Conservation (phyloP, 495 filamentous ascomycete species). For the Hypoxylon trugodes region DNA sequence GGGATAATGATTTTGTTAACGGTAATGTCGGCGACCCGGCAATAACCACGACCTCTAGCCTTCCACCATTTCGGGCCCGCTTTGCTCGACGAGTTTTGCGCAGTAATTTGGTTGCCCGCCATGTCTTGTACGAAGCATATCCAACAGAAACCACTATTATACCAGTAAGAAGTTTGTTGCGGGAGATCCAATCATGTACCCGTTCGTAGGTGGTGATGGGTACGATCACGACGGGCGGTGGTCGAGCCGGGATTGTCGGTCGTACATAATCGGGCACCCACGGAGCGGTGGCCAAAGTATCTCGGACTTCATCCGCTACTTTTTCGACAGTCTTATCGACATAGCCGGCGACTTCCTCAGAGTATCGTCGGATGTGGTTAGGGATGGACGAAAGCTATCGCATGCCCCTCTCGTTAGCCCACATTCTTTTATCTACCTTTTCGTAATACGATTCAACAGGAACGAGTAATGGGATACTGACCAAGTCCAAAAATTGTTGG, state of each 20-base stretch:
- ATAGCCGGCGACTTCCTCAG: conserved; percentile 72
- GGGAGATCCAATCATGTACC: conserved; percentile 67
- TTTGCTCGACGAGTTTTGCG: conserved; percentile 76
- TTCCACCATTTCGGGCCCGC: conserved; percentile 81
- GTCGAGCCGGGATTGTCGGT: conserved; percentile 63
- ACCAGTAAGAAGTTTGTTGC: conserved; percentile 74
- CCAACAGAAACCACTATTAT: conserved; percentile 73
- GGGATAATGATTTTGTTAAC: conserved; percentile 77
- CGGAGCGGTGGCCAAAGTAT: conserved; percentile 66
- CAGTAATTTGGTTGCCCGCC: conserved; percentile 65
- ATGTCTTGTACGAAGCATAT: conserved; percentile 70
- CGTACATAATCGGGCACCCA: conserved; percentile 76
- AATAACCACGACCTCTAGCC: conserved; percentile 89
- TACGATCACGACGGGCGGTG: conserved; percentile 49
- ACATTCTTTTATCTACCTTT: conserved; percentile 5
- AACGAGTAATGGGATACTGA: conserved; percentile 47
- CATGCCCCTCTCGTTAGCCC: conserved; percentile 18
- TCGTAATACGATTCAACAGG: neutral
- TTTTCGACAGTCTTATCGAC: conserved; percentile 80
- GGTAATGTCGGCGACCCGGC: conserved; percentile 84
- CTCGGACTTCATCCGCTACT: conserved; percentile 68
- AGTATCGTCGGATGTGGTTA: conserved; percentile 71
- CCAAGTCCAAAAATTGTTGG: conserved; percentile 68
- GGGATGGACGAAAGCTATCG: conserved; percentile 75
- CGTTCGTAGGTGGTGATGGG: conserved; percentile 49